Evolutionary conservation across 176 grass and related monocot genomes (phyloP).

Genomic region (Puccinellia tenuiflora): DNA sequence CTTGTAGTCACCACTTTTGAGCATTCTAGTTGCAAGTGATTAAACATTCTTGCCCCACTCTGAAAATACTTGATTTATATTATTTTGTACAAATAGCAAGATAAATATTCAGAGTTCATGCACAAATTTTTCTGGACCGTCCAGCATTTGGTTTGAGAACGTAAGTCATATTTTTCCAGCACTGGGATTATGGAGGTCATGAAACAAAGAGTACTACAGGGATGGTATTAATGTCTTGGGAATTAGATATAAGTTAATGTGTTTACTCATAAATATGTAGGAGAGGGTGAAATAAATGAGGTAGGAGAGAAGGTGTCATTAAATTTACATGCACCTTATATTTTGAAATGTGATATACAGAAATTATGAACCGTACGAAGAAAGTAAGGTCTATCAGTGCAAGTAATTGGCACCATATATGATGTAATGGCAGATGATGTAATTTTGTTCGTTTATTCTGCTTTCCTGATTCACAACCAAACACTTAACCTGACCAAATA

Average conservation of each 20-base stretch:
- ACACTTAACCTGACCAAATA: constrained; percentile 11
- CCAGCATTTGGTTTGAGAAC: neutral
- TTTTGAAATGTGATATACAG: neutral
- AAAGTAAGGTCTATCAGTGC: neutral
- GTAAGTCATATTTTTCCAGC: neutral
- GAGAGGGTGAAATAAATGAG: neutral
- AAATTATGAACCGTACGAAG: neutral
- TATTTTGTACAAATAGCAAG: neutral
- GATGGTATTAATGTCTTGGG: neutral
- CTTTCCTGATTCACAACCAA: neutral
- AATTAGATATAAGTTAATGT: neutral
- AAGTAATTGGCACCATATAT: neutral
- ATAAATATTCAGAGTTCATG: neutral
- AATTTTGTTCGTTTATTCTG: constrained; percentile 11
- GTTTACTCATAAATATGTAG: neutral
- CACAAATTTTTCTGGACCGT: constrained; percentile 1
- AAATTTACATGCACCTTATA: neutral
- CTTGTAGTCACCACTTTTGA: neutral
- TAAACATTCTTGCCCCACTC: neutral
- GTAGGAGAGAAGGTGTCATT: neutral
- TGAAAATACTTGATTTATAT: neutral
- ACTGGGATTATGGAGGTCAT: neutral
- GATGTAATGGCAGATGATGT: neutral
- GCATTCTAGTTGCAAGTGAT: neutral
- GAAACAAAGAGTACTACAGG: neutral